Evolutionary conservation across 176 grass and related monocot species (phyloP).

Genomic region (Saccharum officinarum): DNA sequence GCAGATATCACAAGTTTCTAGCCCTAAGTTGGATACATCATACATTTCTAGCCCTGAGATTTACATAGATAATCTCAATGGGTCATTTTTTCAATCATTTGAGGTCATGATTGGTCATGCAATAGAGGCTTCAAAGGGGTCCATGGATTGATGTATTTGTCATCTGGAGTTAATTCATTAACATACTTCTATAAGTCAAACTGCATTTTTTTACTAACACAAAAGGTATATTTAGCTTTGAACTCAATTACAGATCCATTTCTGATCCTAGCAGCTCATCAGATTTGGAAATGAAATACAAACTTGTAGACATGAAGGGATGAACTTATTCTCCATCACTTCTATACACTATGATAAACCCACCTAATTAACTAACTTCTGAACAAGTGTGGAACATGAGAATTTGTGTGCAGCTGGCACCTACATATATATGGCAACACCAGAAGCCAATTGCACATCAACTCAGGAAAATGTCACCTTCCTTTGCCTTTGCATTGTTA

Average conservation of each 20-base stretch:
- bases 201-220: neutral
- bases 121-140: neutral
- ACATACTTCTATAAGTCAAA: neutral
- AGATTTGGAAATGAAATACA: neutral
- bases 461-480: too few species aligned
- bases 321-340: slow-evolving; percentile 16
- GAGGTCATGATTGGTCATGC: neutral
- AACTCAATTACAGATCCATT: slow-evolving; percentile 7
- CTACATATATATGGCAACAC: neutral
- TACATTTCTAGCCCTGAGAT: too few species aligned
- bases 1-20: too few species aligned
- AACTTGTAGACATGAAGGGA: neutral
- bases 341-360: slow-evolving; percentile 39
- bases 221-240: neutral
- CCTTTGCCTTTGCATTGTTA: too few species aligned
- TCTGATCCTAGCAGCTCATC: neutral
- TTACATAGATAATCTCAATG: too few species aligned
- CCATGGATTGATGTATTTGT: too few species aligned
- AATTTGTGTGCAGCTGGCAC: neutral
- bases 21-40: too few species aligned
- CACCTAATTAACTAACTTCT: slow-evolving; percentile 13
- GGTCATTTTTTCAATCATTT: neutral
- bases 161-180: neutral
- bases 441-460: too few species aligned
- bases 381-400: neutral